A percentile compares a stretch with the other conserved stretches of the same genome.
Conservation (phyloP, 148 eudicot species). For the Agrostemma githago region DNA sequence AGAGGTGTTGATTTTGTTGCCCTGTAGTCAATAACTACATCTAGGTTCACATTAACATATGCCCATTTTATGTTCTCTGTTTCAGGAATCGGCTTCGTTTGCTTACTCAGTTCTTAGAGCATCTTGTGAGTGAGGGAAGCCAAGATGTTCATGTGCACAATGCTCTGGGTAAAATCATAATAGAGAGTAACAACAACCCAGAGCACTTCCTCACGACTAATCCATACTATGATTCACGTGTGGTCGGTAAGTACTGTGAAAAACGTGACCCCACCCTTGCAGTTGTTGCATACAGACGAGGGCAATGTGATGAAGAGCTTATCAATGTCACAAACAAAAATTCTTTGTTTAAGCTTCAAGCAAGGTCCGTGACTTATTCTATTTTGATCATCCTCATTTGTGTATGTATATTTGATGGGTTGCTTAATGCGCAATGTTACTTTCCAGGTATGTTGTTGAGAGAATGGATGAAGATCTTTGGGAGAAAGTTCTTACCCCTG, state of each 20-base stretch:
- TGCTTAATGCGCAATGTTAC: conserved; percentile 4
- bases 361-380: conserved; percentile 50
- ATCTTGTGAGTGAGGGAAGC: conserved; percentile 97
- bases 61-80: conserved; percentile 12
- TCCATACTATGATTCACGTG: conserved; percentile 95
- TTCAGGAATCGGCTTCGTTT: conserved; percentile 93
- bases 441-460: conserved; percentile 81
- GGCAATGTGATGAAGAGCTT: conserved; percentile 98
- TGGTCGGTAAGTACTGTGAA: conserved; percentile 97
- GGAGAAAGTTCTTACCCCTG: conserved; percentile 91
- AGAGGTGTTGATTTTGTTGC: conserved; percentile 42
- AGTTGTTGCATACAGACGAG: conserved; percentile 96
- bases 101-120: conserved; percentile 93
- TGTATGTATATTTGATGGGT: conserved; percentile 5
- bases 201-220: conserved; percentile 98
- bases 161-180: conserved; percentile 95
- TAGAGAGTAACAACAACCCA: conserved; percentile 95
- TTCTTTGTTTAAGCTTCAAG: conserved; percentile 87
- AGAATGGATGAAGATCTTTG: conserved; percentile 95
- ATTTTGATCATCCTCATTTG: not conserved
- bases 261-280: conserved; percentile 99
- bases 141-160: conserved; percentile 98
- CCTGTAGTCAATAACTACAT: not conserved
- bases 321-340: conserved; percentile 93
- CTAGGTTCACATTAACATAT: conserved; percentile 7